Evolutionary conservation across 306 rosid species (phyloP).

Genomic region (Prunus salicina): DNA sequence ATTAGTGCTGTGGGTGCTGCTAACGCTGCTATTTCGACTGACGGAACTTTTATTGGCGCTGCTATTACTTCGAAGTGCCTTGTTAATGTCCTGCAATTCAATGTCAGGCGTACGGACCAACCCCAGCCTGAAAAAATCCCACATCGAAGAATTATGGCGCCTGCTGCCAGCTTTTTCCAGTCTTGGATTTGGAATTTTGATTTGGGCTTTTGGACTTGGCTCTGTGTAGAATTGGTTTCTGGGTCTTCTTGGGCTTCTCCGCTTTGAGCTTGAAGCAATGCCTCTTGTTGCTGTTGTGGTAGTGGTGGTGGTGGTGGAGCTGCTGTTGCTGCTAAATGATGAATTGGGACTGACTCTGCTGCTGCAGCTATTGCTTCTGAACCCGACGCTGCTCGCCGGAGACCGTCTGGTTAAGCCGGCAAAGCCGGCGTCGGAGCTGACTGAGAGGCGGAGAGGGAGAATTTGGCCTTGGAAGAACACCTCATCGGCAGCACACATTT

Average conservation of each 20-base stretch:
- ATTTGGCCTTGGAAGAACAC: slow-evolving; percentile 77
- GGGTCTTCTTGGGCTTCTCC: slow-evolving; percentile 7
- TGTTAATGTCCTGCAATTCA: slow-evolving; percentile 52
- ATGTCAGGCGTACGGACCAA: slow-evolving; percentile 72
- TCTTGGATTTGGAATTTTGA: slow-evolving; percentile 27
- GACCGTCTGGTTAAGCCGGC: background rate
- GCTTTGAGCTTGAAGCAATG: slow-evolving; percentile 27
- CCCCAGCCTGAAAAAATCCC: slow-evolving; percentile 78
- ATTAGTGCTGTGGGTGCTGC: slow-evolving; percentile 23
- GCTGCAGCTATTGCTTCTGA: slow-evolving; percentile 47
- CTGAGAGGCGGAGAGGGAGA: slow-evolving; percentile 58
- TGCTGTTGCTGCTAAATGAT: slow-evolving; percentile 38
- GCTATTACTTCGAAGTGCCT: slow-evolving; percentile 38
- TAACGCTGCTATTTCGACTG: slow-evolving; percentile 42
- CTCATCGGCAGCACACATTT: slow-evolving; percentile 84
- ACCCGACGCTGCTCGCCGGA: slow-evolving; percentile 13
- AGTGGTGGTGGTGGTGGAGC: slow-evolving; percentile 21
- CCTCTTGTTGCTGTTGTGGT: slow-evolving; percentile 7
- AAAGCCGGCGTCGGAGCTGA: slow-evolving; percentile 48
- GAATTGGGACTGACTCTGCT: slow-evolving; percentile 44
- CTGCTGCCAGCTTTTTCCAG: slow-evolving; percentile 28
- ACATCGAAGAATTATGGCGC: slow-evolving; percentile 51
- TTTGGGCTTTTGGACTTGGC: slow-evolving; percentile 83
- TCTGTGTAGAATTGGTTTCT: slow-evolving; percentile 61
- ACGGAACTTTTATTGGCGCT: slow-evolving; percentile 28